Conservation (phyloP, 1,284 basidiomycete species). For the Meira nashicola region DNA sequence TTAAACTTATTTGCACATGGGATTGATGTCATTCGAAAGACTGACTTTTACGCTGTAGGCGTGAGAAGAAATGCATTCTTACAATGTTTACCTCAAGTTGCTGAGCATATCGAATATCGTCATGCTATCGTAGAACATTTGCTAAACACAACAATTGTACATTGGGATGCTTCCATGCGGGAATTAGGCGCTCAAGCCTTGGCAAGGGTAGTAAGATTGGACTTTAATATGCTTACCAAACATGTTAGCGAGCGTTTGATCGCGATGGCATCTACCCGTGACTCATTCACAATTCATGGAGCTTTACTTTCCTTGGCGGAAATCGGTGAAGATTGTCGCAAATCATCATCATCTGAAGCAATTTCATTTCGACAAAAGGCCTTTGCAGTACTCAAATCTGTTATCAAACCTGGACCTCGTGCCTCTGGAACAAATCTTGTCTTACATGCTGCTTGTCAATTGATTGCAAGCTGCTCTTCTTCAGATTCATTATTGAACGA, state of each 20-base stretch:
- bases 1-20: conserved; percentile 79
- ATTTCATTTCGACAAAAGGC: conserved; percentile 38
- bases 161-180: conserved; percentile 85
- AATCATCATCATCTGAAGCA: background rate
- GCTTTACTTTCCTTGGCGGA: conserved; percentile 70
- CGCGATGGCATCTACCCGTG: conserved; percentile 63
- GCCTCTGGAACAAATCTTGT: conserved; percentile 70
- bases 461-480: conserved; percentile 62
- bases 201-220: conserved; percentile 64
- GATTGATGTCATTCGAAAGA: conserved; percentile 82
- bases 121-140: conserved; percentile 69
- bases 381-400: conserved; percentile 60
- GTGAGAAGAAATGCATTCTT: conserved; percentile 78
- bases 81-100: conserved; percentile 75
- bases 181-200: conserved; percentile 74
- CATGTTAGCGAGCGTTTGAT: conserved; percentile 2
- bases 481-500: conserved; percentile 21
- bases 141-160: conserved; percentile 68
- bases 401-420: conserved; percentile 62
- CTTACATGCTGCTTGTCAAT: conserved; percentile 67
- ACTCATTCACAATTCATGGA: conserved; percentile 73
- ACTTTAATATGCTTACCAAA: conserved; percentile 55
- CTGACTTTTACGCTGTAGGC: conserved; percentile 91
- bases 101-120: conserved; percentile 68
- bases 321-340: conserved; percentile 61